phyloP scores from a whole-genome alignment of 768 basidiomycete genomes.

The Podaxis sp. region DNA sequence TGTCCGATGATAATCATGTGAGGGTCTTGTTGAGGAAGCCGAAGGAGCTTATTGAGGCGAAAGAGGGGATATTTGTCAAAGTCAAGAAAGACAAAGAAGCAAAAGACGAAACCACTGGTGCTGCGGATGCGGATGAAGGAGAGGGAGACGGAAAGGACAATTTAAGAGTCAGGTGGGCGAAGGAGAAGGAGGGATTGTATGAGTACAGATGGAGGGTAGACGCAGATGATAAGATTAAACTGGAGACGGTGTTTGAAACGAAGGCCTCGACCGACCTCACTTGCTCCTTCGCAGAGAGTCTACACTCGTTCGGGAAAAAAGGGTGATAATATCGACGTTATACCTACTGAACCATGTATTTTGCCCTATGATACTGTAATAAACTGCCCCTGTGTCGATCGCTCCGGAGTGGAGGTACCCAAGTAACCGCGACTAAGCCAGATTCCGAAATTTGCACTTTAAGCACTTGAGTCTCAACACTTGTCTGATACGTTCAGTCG shows the following conservation, averaged over 20 bases:
- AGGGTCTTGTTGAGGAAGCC: slow-evolving; percentile 49
- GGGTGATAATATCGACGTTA: neutral
- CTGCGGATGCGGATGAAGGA: slow-evolving; percentile 33
- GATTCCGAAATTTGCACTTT: too few species aligned
- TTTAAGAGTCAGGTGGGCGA: slow-evolving; percentile 44
- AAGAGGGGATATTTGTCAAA: slow-evolving; percentile 36
- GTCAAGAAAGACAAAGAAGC: slow-evolving; percentile 20
- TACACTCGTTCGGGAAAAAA: neutral
- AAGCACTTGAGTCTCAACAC: too few species aligned
- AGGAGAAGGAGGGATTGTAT: slow-evolving; percentile 54
- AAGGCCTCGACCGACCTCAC: slow-evolving; percentile 27
- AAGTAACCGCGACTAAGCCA: too few species aligned
- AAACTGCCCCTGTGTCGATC: neutral
- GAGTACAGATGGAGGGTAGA: slow-evolving; percentile 52
- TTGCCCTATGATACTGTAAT: neutral
- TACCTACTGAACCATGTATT: neutral
- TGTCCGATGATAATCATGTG: slow-evolving; percentile 38
- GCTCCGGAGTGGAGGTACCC: too few species aligned
- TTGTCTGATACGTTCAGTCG: too few species aligned
- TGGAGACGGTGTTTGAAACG: slow-evolving; percentile 55
- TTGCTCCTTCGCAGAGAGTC: slow-evolving; percentile 7
- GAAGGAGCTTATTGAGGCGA: slow-evolving; percentile 43
- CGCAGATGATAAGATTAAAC: slow-evolving; percentile 38
- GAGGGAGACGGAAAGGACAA: slow-evolving; percentile 36
- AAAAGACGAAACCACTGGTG: too few species aligned